Evolutionary conservation across 805 yeast species (phyloP), one percentile per base, ranked within the genome.

Genomic region (Saturnispora sanitii): DNA sequence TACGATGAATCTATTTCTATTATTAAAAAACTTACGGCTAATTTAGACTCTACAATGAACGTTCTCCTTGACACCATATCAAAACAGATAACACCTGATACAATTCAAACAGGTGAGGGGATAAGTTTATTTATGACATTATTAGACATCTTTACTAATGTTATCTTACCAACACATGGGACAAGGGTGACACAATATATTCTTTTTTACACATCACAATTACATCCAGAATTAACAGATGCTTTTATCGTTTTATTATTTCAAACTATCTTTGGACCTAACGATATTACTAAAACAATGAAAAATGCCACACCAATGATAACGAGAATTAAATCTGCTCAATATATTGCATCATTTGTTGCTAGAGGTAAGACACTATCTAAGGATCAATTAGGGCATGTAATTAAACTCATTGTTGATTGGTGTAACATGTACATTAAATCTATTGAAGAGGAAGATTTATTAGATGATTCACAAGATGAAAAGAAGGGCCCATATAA

Each of bases 181-280:
- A 90, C 97, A 11, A 77, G 84, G 53, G 79, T 87, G 31, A 79
- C 85, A 18, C 98, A 90, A 60, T 90, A 82, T 55, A 64, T 88
- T 20, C 60, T 88, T 58, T 90, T 90, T 61, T 79, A 79, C 48
- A 69, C 81, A 19, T 76, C 94, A 7, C 96, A 88, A 58, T 75
- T 77, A 44, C 84, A 83, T 52, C 76, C 80, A 4, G 94, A 84
- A 53, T 67, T 90, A 44, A 75, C 84, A 55, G 97, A 90, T 50
- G 81, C 94, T 11, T 90, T 76, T 56, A 61, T 90, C 50, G 94
- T 83, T 2, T 67, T 82, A 31, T 66, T 92, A 49, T 77, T 90
- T 33, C 96, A 90, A 54, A 73, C 82, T 30, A 85, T 94, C 3
- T 80, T 92, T 57, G 73, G 79, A 38, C 71, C 79, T 8, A 65